Conservation (phyloP, 2,329 filamentous ascomycete genomes). For the Fusarium xyrophilum region DNA sequence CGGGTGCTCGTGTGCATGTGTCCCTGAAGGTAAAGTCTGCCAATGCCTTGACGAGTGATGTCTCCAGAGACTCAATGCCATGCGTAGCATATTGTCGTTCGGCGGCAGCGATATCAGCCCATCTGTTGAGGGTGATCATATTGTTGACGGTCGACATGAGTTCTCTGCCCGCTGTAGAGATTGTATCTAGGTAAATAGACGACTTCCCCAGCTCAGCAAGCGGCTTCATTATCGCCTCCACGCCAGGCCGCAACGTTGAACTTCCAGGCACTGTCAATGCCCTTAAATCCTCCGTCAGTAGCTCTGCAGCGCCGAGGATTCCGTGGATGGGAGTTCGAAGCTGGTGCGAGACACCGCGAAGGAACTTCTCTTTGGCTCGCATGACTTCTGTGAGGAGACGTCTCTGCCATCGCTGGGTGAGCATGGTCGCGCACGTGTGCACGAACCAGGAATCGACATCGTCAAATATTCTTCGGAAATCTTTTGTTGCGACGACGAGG, state of each 20-base stretch:
- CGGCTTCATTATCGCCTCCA: conserved; percentile 8
- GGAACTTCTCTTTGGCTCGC: conserved; percentile 52
- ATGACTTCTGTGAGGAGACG: conserved; percentile 50
- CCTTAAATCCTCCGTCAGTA: conserved; percentile 52
- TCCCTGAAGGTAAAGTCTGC: conserved; percentile 1
- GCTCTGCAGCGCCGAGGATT: conserved; percentile 49
- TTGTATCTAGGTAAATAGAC: conserved; percentile 43
- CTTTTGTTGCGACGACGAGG: conserved; percentile 49
- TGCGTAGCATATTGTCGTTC: conserved; percentile 43
- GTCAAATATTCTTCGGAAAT: conserved; percentile 54
- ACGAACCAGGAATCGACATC: conserved; percentile 57
- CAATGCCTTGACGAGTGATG: conserved; percentile 15
- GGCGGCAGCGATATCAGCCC: conserved; percentile 46
- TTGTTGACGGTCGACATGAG: conserved; percentile 54
- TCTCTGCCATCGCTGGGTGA: conserved; percentile 50
- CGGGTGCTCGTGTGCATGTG: conserved; percentile 9
- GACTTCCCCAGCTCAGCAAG: neutral
- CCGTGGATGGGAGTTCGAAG: conserved; percentile 57
- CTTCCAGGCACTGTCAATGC: conserved; percentile 17
- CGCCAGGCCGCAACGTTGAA: neutral
- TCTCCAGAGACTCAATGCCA: conserved; percentile 21
- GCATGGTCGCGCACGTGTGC: conserved; percentile 48
- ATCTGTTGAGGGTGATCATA: conserved; percentile 51
- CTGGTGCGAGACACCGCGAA: conserved; percentile 55
- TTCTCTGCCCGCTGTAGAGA: conserved; percentile 50